Percentiles rank a stretch among this genome's conserved stretches.
Conservation (phyloP, 345 rosid genomes). For the Dipteronia dyeriana region DNA sequence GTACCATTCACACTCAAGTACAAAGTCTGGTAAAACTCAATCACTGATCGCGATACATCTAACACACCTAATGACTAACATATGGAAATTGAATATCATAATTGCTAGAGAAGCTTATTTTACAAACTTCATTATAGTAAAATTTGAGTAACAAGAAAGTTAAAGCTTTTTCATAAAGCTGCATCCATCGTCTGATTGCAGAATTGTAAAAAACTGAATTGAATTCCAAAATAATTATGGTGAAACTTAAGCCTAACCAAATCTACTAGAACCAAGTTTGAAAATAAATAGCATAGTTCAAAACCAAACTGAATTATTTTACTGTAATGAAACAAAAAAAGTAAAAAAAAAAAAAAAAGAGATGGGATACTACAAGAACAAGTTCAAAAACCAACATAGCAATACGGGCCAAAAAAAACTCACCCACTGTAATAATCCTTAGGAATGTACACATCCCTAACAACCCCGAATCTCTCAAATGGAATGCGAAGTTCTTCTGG, state of each 20-base stretch:
- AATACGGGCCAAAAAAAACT: conserved; percentile 20
- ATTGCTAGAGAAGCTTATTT: neutral
- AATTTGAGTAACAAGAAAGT: neutral
- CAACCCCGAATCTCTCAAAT: conserved; percentile 85
- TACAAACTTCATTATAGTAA: neutral
- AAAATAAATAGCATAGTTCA: neutral
- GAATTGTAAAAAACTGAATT: neutral
- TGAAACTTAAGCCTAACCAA: neutral
- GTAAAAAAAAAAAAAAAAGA: neutral
- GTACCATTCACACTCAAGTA: neutral
- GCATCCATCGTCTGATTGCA: neutral
- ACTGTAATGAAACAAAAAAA: neutral
- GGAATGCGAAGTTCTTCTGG: conserved; percentile 86
- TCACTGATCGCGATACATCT: neutral
- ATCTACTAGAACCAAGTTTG: neutral
- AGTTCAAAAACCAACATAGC: neutral
- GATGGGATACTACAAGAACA: neutral
- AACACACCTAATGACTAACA: neutral
- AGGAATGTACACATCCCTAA: conserved; percentile 92
- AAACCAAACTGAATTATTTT: neutral
- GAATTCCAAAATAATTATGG: neutral
- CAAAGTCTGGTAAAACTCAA: neutral
- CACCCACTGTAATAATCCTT: conserved; percentile 94
- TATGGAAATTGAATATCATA: no score
- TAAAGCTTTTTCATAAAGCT: neutral